Conservation (phyloP, 2,329 filamentous ascomycete species). For the Aureobasidium sp. region DNA sequence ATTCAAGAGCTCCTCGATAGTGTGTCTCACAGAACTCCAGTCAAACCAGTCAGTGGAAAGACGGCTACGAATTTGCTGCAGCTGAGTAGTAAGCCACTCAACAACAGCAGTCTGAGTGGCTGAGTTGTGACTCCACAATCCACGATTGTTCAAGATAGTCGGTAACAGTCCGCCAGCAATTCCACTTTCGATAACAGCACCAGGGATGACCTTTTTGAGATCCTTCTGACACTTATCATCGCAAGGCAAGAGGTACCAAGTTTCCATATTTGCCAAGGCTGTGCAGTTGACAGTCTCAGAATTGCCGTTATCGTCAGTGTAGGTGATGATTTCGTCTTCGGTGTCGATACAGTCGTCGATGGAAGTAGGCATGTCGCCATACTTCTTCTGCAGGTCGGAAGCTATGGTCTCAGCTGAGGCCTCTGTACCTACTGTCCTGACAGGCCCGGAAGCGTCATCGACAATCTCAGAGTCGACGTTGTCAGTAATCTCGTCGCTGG, state of each 20-base stretch:
- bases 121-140: not conserved
- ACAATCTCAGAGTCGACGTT: too few species aligned
- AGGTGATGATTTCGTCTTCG: not conserved
- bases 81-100: not conserved
- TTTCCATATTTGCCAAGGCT: not conserved
- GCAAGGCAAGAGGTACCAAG: not conserved
- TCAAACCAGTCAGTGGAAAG: not conserved
- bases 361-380: not conserved
- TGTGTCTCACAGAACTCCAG: not conserved
- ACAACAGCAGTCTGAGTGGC: not conserved
- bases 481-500: too few species aligned
- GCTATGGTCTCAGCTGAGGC: not conserved
- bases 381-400: not conserved
- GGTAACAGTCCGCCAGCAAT: not conserved
- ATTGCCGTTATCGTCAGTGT: not conserved
- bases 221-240: not conserved
- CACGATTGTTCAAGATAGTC: not conserved
- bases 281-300: not conserved
- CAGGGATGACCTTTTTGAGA: not conserved
- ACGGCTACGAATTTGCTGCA: not conserved
- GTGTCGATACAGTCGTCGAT: not conserved
- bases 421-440: not conserved
- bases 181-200: not conserved
- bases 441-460: not conserved
- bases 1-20: not conserved